Percentiles rank a stretch among this genome's conserved stretches.
These are phyloP conservation scores for Vigna hirtella DNA, from an alignment of 306 rosid genomes.

Conservation along the genomic window DNA sequence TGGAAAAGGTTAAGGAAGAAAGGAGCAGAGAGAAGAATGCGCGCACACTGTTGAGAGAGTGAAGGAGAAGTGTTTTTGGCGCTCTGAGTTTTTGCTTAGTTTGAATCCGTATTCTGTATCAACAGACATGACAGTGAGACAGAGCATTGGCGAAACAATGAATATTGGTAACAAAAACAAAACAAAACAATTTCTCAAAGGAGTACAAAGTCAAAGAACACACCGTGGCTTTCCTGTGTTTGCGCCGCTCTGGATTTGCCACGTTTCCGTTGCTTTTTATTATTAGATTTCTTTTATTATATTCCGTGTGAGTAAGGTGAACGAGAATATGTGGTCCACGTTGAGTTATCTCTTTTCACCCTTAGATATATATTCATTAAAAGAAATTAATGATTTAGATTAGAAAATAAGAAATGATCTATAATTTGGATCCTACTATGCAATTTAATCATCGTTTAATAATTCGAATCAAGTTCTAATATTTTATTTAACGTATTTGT, in stretches of 20 bases:
- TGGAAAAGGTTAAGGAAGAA: not conserved
- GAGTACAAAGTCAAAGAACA: conserved; percentile 1
- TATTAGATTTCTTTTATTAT: not conserved
- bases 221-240: not conserved
- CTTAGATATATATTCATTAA: too few species aligned
- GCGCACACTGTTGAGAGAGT: not conserved
- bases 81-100: not conserved
- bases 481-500: too few species aligned
- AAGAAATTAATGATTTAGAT: too few species aligned
- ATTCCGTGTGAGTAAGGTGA: too few species aligned
- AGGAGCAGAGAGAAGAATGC: not conserved
- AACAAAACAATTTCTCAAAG: not conserved
- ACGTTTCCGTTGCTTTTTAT: not conserved
- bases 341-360: too few species aligned
- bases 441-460: too few species aligned
- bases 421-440: too few species aligned
- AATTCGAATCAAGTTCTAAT: too few species aligned
- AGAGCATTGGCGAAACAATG: not conserved
- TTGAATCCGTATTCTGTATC: conserved; percentile 39
- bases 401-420: too few species aligned
- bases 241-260: not conserved
- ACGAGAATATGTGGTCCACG: too few species aligned
- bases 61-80: conserved; percentile 40
- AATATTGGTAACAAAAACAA: conserved; percentile 3
- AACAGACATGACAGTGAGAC: conserved; percentile 34